A percentile compares a stretch with the other conserved stretches of the same genome.
Conservation (phyloP, 306 rosid genomes). For the Casuarina cunninghamiana region DNA sequence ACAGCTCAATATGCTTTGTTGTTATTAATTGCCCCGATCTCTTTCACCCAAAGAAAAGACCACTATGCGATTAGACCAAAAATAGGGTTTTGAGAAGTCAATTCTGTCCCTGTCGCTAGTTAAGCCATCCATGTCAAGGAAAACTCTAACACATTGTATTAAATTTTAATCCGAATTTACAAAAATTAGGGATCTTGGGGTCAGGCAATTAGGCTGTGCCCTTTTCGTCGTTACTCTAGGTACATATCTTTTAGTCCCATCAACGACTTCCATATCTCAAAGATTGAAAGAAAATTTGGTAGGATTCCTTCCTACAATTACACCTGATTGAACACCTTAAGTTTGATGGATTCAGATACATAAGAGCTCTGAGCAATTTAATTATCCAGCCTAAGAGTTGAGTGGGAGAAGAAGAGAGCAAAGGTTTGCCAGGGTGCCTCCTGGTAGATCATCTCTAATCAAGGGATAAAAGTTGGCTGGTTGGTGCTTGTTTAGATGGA, state of each 20-base stretch:
- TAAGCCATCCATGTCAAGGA: conserved; percentile 40
- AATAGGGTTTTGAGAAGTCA: background rate
- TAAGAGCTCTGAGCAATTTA: too few species aligned
- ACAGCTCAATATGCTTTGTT: too few species aligned
- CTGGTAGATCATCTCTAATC: conserved; percentile 11
- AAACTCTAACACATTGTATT: conserved; percentile 12
- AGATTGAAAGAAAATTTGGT: too few species aligned
- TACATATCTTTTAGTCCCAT: background rate
- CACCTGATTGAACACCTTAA: too few species aligned
- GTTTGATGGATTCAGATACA: too few species aligned
- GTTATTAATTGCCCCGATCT: too few species aligned
- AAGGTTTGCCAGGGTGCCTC: conserved; percentile 28
- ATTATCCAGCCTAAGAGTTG: background rate
- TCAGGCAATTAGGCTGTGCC: too few species aligned
- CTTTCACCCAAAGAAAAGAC: too few species aligned
- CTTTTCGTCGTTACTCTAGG: background rate
- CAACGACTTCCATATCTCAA: background rate
- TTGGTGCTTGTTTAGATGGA: conserved; percentile 20
- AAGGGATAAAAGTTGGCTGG: background rate
- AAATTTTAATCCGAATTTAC: background rate
- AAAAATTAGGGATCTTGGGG: background rate
- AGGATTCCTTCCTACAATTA: too few species aligned
- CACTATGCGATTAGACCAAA: too few species aligned
- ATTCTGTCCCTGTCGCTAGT: background rate
- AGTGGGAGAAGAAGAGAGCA: background rate